phyloP scores from a whole-genome alignment of 306 rosid species.

The Glycine soja region DNA sequence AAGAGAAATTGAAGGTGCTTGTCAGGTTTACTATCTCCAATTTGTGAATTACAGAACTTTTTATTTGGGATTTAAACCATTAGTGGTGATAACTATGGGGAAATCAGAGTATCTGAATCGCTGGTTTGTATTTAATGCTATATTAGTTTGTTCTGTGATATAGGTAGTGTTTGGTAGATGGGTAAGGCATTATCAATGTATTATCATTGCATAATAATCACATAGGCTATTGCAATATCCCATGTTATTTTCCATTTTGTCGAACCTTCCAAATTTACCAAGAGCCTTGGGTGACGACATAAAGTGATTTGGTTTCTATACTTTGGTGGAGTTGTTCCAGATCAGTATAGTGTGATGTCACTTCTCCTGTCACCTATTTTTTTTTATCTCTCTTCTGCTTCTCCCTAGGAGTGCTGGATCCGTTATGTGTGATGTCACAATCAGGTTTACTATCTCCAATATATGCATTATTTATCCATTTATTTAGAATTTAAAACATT shows the following conservation, averaged over 20 bases:
- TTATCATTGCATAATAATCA: slow-evolving; percentile 11
- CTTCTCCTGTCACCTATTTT: too few relatives aligned
- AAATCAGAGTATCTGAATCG: slow-evolving; percentile 29
- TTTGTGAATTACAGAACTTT: slow-evolving; percentile 31
- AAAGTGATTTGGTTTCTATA: background rate
- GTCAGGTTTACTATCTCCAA: slow-evolving; percentile 34
- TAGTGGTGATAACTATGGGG: slow-evolving; percentile 10
- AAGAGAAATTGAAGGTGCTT: slow-evolving; percentile 88
- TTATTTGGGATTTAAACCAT: slow-evolving; percentile 23
- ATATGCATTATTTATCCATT: too few relatives aligned
- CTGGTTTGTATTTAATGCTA: slow-evolving; percentile 13
- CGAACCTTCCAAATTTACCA: slow-evolving; percentile 25
- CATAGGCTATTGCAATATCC: slow-evolving; percentile 24
- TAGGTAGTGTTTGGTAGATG: slow-evolving; percentile 63
- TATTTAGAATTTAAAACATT: background rate
- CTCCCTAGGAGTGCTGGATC: too few relatives aligned
- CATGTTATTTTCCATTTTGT: background rate
- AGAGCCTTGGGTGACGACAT: background rate
- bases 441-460: too few relatives aligned
- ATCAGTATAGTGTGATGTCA: too few relatives aligned
- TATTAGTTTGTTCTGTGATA: slow-evolving; percentile 37
- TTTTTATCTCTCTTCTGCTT: too few relatives aligned
- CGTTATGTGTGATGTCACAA: too few relatives aligned
- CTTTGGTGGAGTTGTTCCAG: background rate
- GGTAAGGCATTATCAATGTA: background rate